These are phyloP conservation scores for Butyriboletus regius DNA, from an alignment of 1,284 basidiomycete genomes.

Conservation along the genomic window DNA sequence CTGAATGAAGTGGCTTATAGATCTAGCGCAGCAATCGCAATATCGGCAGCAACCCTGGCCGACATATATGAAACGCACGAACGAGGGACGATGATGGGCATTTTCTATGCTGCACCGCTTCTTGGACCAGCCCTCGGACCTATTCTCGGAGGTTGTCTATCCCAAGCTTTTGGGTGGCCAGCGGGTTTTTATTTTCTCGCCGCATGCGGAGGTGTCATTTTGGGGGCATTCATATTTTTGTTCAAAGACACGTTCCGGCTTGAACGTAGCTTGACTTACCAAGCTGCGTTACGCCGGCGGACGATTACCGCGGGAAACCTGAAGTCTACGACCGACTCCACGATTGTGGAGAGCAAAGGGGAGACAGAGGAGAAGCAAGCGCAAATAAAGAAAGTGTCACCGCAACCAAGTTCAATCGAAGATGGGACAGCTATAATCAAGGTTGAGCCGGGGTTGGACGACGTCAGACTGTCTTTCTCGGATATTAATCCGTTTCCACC, in stretches of 20 bases:
- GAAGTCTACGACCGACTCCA: conserved; percentile 11
- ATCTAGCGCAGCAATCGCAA: conserved; percentile 67
- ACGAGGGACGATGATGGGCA: conserved; percentile 72
- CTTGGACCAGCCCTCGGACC: conserved; percentile 65
- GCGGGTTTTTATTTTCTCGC: conserved; percentile 76
- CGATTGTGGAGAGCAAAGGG: conserved; percentile 3
- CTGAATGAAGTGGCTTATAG: conserved; percentile 33
- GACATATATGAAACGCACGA: conserved; percentile 77
- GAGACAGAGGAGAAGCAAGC: conserved; percentile 5
- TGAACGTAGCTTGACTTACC: conserved; percentile 73
- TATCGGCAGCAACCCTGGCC: conserved; percentile 75
- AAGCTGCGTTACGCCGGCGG: conserved; percentile 45
- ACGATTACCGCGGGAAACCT: conserved; percentile 5
- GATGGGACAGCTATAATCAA: conserved; percentile 7
- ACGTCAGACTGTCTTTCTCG: conserved; percentile 52
- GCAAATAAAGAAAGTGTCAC: conserved; percentile 4
- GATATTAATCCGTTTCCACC: conserved; percentile 71
- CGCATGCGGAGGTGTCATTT: conserved; percentile 52
- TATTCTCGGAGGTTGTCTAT: conserved; percentile 62
- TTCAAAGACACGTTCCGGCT: conserved; percentile 78
- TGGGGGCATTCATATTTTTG: conserved; percentile 55
- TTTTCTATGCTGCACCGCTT: conserved; percentile 62
- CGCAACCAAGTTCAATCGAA: conserved; percentile 14
- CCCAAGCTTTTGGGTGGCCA: conserved; percentile 67
- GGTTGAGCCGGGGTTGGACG: conserved; percentile 17